Percentiles rank a stretch among this genome's conserved stretches.
These are phyloP conservation scores for Parathielavia hyrcaniae DNA, from an alignment of 495 filamentous ascomycete genomes.

Conservation along the genomic window DNA sequence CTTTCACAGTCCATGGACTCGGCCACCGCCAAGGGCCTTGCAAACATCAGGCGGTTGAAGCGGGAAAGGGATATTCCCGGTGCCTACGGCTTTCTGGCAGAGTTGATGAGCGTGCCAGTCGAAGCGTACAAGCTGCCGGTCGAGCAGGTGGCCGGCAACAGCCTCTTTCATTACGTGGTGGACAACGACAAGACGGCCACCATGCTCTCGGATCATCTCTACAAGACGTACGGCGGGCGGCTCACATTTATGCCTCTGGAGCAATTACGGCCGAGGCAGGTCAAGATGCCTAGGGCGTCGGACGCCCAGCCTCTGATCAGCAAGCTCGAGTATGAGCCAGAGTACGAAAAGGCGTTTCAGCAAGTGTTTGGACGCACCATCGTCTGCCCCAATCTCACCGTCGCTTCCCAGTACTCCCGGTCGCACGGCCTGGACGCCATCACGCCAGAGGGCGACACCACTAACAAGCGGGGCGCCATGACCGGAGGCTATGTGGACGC, in stretches of 20 bases:
- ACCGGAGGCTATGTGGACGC: slow-evolving; percentile 89
- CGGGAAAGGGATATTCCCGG: slow-evolving; percentile 69
- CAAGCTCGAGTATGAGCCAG: slow-evolving; percentile 72
- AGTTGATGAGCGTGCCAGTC: slow-evolving; percentile 69
- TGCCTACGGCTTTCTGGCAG: slow-evolving; percentile 88
- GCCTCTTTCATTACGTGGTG: slow-evolving; percentile 93
- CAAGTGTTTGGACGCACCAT: slow-evolving; percentile 95
- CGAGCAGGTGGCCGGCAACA: slow-evolving; percentile 86
- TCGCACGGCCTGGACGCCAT: slow-evolving; percentile 88
- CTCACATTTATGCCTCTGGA: slow-evolving; percentile 94
- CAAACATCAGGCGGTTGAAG: slow-evolving; percentile 73
- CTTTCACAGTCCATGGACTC: slow-evolving; percentile 85
- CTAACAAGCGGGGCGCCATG: slow-evolving; percentile 89
- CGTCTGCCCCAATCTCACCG: slow-evolving; percentile 79
- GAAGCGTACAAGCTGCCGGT: slow-evolving; percentile 86
- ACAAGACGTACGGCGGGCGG: slow-evolving; percentile 74
- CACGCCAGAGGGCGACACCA: slow-evolving; percentile 86
- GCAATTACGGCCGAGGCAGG: slow-evolving; percentile 58
- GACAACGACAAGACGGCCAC: slow-evolving; percentile 87
- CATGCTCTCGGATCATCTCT: slow-evolving; percentile 68
- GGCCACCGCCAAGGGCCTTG: slow-evolving; percentile 74
- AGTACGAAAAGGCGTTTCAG: slow-evolving; percentile 77
- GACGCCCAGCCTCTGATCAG: slow-evolving; percentile 83
- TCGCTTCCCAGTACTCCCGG: slow-evolving; percentile 82
- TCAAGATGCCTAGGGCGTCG: slow-evolving; percentile 73